Percentiles rank a stretch among this genome's conserved stretches.
phyloP scores from a whole-genome alignment of 2,329 filamentous ascomycete species.

The Lachnellula subtilissima region DNA sequence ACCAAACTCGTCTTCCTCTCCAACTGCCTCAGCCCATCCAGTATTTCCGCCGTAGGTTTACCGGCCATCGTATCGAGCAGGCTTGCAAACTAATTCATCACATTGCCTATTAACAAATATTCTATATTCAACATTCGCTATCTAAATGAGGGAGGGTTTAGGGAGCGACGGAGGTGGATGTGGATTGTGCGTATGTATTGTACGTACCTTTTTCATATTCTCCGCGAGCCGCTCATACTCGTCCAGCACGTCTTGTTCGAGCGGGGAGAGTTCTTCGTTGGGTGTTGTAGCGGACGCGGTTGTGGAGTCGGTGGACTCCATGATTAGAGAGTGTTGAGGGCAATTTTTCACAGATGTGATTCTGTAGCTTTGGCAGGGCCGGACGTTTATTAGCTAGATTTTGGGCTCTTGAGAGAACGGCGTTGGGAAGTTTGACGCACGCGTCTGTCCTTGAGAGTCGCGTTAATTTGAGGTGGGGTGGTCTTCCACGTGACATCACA shows the following conservation, averaged over 20 bases:
- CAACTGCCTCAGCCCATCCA: constrained; percentile 79
- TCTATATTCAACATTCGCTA: not conserved
- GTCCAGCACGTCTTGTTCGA: constrained; percentile 91
- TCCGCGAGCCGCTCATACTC: constrained; percentile 84
- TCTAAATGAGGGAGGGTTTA: not conserved
- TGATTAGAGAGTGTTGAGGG: not conserved
- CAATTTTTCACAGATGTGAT: no score
- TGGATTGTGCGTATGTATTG: no score
- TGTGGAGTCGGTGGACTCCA: constrained; percentile 18
- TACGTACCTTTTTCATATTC: constrained; percentile 80
- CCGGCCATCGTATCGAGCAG: constrained; percentile 60
- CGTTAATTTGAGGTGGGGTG: not conserved
- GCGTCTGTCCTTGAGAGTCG: not conserved
- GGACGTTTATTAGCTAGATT: not conserved
- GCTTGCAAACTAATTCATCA: constrained; percentile 47
- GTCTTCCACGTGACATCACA: not conserved
- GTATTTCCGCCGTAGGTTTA: constrained; percentile 72
- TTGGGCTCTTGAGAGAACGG: not conserved
- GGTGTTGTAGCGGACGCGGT: constrained; percentile 27
- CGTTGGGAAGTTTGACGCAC: not conserved
- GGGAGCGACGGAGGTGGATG: not conserved
- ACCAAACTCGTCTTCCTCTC: constrained; percentile 94
- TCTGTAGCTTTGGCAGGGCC: no score
- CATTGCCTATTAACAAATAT: not conserved
- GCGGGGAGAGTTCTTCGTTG: constrained; percentile 57